These are phyloP conservation scores for Vanrija sp. DNA, from an alignment of 1,284 basidiomycete genomes.

Conservation along the genomic window DNA sequence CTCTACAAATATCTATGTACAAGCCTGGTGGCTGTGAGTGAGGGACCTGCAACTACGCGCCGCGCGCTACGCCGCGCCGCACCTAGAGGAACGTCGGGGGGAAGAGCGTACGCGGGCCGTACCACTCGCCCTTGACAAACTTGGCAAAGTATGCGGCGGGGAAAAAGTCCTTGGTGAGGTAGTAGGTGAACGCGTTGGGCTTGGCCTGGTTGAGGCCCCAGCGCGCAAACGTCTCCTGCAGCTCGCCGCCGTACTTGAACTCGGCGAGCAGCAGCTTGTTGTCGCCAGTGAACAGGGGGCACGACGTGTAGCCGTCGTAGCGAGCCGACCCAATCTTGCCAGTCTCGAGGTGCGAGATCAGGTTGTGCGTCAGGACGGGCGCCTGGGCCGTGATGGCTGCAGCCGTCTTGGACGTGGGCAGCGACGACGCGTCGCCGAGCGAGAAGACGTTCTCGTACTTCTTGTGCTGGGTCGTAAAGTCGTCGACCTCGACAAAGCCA, in stretches of 20 bases:
- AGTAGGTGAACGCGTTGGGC: conserved; percentile 68
- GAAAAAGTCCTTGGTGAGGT: conserved; percentile 87
- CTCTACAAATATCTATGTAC: too few species aligned
- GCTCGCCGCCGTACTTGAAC: conserved; percentile 72
- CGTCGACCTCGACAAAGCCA: conserved; percentile 85
- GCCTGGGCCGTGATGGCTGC: conserved; percentile 89
- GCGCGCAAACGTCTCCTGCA: conserved; percentile 75
- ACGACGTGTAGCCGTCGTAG: conserved; percentile 72
- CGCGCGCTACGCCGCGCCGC: too few species aligned
- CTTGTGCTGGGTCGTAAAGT: conserved; percentile 73
- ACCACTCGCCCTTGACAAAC: conserved; percentile 62
- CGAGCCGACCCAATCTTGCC: conserved; percentile 63
- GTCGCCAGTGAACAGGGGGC: conserved; percentile 47
- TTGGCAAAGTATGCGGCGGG: conserved; percentile 82
- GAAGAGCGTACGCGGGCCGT: conserved; percentile 44
- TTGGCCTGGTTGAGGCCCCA: conserved; percentile 63
- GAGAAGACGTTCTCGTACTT: conserved; percentile 81
- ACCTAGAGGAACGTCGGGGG: conserved; percentile 31
- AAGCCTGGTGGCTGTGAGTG: too few species aligned
- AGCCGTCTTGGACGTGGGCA: conserved; percentile 94
- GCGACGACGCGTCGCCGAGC: conserved; percentile 81
- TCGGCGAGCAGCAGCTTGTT: conserved; percentile 79
- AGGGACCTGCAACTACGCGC: too few species aligned
- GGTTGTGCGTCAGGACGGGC: conserved; percentile 87
- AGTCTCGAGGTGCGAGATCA: conserved; percentile 68